These are phyloP conservation scores for Backusella luteola DNA, from an alignment of 192 early-diverging fungal genomes.

Conservation along the genomic window DNA sequence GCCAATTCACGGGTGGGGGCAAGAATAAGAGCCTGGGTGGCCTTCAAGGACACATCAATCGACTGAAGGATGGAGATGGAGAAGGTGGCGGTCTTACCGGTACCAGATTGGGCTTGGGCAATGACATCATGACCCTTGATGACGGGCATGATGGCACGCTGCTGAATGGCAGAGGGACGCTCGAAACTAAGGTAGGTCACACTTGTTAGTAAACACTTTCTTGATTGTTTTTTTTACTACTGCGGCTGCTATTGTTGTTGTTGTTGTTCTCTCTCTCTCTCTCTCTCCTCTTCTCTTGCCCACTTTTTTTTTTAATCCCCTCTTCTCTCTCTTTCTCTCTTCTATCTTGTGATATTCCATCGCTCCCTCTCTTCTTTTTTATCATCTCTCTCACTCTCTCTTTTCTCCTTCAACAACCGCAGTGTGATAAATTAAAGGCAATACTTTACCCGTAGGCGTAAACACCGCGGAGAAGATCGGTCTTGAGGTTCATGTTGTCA, in stretches of 20 bases:
- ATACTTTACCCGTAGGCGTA: constrained; percentile 89
- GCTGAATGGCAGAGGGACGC: constrained; percentile 95
- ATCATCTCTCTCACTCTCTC: not conserved
- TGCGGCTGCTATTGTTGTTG: not conserved
- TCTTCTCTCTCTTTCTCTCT: too few species aligned
- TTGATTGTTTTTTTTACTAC: not conserved
- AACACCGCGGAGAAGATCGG: constrained; percentile 94
- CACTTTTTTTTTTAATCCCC: too few species aligned
- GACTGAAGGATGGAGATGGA: constrained; percentile 98
- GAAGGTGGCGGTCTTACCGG: constrained; percentile 99
- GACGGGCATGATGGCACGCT: constrained; percentile 94
- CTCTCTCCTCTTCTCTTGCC: too few species aligned
- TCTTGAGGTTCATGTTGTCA: constrained; percentile 91
- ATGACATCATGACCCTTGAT: constrained; percentile 97
- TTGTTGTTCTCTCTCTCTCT: not conserved
- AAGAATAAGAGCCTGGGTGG: constrained; percentile 95
- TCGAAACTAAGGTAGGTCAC: constrained; percentile 71
- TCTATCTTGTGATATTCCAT: too few species aligned
- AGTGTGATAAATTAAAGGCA: not conserved
- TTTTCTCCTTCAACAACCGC: not conserved
- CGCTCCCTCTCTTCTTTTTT: too few species aligned
- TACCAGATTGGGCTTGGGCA: constrained; percentile 99
- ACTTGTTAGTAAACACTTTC: not conserved
- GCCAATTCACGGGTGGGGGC: constrained; percentile 98
- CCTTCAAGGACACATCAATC: constrained; percentile 71